These are phyloP conservation scores for Chaetomium globosum DNA, from an alignment of 2,329 filamentous ascomycete species.

Conservation along the genomic window DNA sequence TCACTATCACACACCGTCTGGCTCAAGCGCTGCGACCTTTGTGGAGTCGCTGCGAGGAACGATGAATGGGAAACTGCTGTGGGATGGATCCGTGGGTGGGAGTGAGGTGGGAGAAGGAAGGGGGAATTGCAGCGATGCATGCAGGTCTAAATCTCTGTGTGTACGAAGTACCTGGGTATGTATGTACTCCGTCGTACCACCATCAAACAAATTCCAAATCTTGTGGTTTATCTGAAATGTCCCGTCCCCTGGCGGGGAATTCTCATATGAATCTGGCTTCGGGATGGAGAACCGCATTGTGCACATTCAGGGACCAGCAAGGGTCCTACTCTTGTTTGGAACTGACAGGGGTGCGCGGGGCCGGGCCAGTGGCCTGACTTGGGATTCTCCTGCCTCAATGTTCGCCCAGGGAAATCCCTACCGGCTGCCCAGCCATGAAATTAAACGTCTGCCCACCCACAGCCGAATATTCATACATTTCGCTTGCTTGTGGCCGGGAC, in stretches of 20 bases:
- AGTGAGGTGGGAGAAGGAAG: background rate
- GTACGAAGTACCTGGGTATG: too few species aligned
- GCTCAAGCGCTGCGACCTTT: background rate
- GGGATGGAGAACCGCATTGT: slow-evolving; percentile 13
- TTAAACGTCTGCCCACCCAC: slow-evolving; percentile 1
- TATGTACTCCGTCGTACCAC: background rate
- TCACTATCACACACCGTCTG: background rate
- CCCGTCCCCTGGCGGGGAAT: background rate
- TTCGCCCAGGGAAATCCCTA: background rate
- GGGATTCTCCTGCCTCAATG: background rate
- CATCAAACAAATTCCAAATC: background rate
- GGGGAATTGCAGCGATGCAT: background rate
- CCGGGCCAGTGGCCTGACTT: slow-evolving; percentile 5
- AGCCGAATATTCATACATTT: background rate
- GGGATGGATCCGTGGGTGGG: background rate
- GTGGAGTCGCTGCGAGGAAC: background rate
- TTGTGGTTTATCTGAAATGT: background rate
- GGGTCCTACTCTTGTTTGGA: slow-evolving; percentile 12
- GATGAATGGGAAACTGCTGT: background rate
- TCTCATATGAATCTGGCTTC: background rate
- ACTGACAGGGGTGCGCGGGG: slow-evolving; percentile 13
- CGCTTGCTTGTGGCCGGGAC: background rate
- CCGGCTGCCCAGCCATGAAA: slow-evolving; percentile 2
- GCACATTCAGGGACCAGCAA: slow-evolving; percentile 21
- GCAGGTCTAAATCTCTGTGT: background rate